Conservation (phyloP, 108 stramenopile species). For the Craspedostauros australis region DNA sequence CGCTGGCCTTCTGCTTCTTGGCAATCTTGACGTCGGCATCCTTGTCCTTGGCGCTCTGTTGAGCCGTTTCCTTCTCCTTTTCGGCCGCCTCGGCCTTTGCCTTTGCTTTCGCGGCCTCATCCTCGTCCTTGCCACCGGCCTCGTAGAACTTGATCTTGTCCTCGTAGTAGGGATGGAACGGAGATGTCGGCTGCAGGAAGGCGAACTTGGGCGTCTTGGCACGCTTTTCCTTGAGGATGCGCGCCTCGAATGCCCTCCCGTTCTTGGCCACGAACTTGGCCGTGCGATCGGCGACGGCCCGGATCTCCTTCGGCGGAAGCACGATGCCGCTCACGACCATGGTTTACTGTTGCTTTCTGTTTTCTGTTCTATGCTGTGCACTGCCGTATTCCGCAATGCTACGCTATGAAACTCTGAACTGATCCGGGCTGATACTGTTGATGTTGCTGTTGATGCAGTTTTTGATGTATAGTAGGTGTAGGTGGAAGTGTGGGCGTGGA, state of each 20-base stretch:
- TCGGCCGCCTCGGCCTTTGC: constrained; percentile 16
- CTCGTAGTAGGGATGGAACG: constrained; percentile 98
- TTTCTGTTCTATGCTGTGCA: not conserved
- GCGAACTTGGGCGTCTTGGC: constrained; percentile 96
- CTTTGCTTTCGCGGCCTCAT: constrained; percentile 37
- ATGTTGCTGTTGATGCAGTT: too few species aligned
- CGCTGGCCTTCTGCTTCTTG: constrained; percentile 45
- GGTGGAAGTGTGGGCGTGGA: too few species aligned
- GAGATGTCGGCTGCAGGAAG: constrained; percentile 85
- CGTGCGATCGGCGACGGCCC: constrained; percentile 94
- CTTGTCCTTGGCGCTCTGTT: constrained; percentile 18
- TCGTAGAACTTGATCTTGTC: constrained; percentile 73
- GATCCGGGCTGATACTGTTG: too few species aligned
- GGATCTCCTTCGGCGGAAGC: constrained; percentile 95
- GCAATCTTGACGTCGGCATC: constrained; percentile 17
- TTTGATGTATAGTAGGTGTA: too few species aligned
- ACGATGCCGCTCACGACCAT: constrained; percentile 85
- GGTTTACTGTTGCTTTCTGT: constrained; percentile 1
- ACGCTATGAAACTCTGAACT: too few species aligned
- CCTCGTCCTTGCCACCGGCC: constrained; percentile 65
- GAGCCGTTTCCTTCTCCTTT: constrained; percentile 25
- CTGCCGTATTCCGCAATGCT: too few species aligned
- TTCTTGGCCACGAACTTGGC: constrained; percentile 96
- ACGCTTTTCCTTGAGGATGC: constrained; percentile 68
- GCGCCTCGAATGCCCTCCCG: constrained; percentile 89